A percentile compares a stretch with the other conserved stretches of the same genome.
Evolutionary conservation across 352 stramenopile species (phyloP).

Genomic region (Pythium sp.): DNA sequence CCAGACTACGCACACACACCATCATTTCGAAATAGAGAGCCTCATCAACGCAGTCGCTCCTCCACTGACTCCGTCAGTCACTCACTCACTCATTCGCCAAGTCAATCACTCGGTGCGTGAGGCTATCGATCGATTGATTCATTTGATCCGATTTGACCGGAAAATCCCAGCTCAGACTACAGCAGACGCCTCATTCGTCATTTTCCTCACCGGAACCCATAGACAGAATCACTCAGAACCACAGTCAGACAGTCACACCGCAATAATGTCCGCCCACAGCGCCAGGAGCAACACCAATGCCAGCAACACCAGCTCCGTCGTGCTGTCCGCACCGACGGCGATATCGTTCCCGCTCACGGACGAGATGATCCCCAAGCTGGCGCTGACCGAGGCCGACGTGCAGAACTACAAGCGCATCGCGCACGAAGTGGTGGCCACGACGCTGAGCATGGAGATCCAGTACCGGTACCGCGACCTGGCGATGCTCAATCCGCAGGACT

Average conservation of each 20-base stretch:
- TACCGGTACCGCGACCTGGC: slow-evolving; percentile 21
- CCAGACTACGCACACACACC: not conserved
- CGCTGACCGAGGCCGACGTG: slow-evolving; percentile 31
- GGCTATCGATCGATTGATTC: not conserved
- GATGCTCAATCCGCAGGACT: slow-evolving; percentile 24
- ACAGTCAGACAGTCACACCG: not conserved
- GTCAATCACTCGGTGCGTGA: not conserved
- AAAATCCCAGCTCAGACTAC: not conserved
- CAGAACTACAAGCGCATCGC: slow-evolving; percentile 27
- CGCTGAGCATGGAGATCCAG: slow-evolving; percentile 42
- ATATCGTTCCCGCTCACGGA: slow-evolving; percentile 25
- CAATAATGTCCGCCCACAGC: not conserved
- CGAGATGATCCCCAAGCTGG: slow-evolving; percentile 20
- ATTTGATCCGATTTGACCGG: not conserved
- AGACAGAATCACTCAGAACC: not conserved
- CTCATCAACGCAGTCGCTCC: not conserved
- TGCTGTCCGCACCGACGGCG: not conserved
- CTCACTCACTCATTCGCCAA: not conserved
- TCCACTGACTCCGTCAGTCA: not conserved
- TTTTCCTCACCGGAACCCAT: not conserved
- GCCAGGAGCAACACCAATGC: not conserved
- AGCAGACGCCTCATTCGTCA: too few relatives aligned
- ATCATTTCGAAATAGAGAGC: not conserved
- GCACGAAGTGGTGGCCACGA: slow-evolving; percentile 38
- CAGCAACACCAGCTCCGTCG: not conserved